Conservation (phyloP, 108 stramenopile species). For the Cylindrotheca fusiformis region DNA sequence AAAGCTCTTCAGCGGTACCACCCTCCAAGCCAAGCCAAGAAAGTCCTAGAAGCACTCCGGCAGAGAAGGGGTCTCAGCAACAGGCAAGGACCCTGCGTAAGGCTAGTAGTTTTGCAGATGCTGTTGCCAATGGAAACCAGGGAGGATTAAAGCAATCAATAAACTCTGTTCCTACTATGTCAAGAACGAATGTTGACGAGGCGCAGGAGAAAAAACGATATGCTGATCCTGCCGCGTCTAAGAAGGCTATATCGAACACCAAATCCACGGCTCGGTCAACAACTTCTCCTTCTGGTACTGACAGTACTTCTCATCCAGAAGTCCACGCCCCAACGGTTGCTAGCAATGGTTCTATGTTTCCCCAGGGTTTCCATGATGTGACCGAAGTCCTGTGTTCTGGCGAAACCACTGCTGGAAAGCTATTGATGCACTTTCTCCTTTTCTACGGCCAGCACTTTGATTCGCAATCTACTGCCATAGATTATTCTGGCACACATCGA, state of each 20-base stretch:
- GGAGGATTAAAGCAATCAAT: background rate
- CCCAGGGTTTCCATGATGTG: conserved; percentile 83
- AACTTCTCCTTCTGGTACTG: background rate
- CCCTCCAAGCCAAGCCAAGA: conserved; percentile 16
- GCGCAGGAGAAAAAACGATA: background rate
- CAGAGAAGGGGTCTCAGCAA: conserved; percentile 5
- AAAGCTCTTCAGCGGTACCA: conserved; percentile 33
- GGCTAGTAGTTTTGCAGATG: conserved; percentile 27
- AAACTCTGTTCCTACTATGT: background rate
- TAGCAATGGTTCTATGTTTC: conserved; percentile 37
- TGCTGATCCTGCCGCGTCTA: background rate
- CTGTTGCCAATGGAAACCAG: conserved; percentile 23
- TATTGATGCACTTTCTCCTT: conserved; percentile 84
- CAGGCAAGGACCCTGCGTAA: conserved; percentile 10
- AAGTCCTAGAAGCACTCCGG: conserved; percentile 5
- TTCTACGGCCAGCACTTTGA: conserved; percentile 88
- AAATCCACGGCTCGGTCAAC: background rate
- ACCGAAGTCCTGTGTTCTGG: conserved; percentile 84
- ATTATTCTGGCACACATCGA: conserved; percentile 60
- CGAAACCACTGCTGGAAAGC: conserved; percentile 76
- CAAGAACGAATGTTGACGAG: background rate
- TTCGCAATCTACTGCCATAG: conserved; percentile 70
- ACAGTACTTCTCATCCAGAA: background rate
- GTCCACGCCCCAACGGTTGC: conserved; percentile 1
- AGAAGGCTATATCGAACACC: background rate